Conservation (phyloP, 441 rosid genomes). For the Aleurites moluccanus region DNA sequence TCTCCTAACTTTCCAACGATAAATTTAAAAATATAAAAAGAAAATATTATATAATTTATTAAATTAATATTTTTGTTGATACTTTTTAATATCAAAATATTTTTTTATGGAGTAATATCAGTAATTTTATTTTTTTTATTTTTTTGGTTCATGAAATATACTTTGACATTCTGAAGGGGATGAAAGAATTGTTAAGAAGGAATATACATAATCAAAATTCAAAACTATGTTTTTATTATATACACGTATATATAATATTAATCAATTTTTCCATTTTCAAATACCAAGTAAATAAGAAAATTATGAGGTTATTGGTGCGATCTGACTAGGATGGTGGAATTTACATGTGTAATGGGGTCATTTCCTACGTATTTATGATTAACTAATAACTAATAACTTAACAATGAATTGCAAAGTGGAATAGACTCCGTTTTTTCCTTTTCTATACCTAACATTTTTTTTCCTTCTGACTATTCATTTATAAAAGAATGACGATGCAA, state of each 20-base stretch:
- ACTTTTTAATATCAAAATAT: no score
- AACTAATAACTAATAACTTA: background rate
- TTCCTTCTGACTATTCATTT: background rate
- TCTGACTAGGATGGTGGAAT: conserved; percentile 45
- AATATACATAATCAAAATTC: no score
- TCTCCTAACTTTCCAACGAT: no score
- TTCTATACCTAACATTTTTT: conserved; percentile 11
- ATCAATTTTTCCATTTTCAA: background rate
- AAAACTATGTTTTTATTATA: no score
- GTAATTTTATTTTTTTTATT: no score
- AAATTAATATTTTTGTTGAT: no score
- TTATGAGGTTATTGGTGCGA: conserved; percentile 24
- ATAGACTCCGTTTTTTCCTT: background rate
- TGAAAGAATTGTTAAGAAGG: background rate
- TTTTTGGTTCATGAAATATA: no score
- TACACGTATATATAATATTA: no score
- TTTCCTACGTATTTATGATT: conserved; percentile 17
- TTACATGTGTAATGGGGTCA: conserved; percentile 33
- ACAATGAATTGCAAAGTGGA: background rate
- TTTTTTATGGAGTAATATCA: no score
- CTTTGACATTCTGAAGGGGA: background rate
- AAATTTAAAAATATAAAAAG: no score
- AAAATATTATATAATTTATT: no score
- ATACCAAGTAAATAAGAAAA: background rate
- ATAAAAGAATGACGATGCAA: conserved; percentile 10